Percentiles rank a stretch among this genome's conserved stretches.
Evolutionary conservation across 768 basidiomycete species (phyloP).

Genomic region (Tulasnella sp.): DNA sequence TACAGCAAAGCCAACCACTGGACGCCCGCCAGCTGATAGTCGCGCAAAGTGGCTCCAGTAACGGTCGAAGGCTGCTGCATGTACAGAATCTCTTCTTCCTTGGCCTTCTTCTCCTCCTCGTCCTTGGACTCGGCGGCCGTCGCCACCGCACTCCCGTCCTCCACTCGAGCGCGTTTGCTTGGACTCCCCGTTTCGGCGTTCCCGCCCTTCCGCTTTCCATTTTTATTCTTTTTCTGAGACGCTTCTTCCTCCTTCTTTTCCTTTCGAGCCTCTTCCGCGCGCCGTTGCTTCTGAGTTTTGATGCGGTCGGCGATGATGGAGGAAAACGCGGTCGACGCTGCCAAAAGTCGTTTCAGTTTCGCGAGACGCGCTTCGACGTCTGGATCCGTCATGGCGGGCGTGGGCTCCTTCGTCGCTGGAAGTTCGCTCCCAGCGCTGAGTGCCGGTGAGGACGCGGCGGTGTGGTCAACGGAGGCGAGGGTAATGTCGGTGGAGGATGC

Average conservation of each 20-base stretch:
- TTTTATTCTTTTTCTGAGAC: background rate
- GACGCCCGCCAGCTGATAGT: slow-evolving; percentile 87
- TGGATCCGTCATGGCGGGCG: background rate
- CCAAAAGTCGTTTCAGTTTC: background rate
- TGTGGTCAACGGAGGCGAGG: background rate
- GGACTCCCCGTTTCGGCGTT: background rate
- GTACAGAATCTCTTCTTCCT: slow-evolving; percentile 5
- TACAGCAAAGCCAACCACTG: slow-evolving; percentile 91
- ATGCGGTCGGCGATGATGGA: slow-evolving; percentile 11
- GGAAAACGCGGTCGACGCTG: slow-evolving; percentile 9
- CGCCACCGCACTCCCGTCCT: background rate
- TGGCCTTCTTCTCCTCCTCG: background rate
- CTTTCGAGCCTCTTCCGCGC: background rate
- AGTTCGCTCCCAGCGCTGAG: background rate
- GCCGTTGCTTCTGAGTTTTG: slow-evolving; percentile 4
- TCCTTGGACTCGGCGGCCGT: background rate
- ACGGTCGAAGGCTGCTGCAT: slow-evolving; percentile 59
- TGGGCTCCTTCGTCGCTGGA: background rate
- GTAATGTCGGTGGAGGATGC: background rate
- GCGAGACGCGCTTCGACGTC: background rate
- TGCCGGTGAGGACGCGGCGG: background rate
- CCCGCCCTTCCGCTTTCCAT: background rate
- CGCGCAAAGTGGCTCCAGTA: slow-evolving; percentile 75
- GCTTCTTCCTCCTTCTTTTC: background rate
- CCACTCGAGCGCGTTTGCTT: slow-evolving; percentile 1